Conservation (phyloP, 306 rosid genomes). For the Quercus rubra region DNA sequence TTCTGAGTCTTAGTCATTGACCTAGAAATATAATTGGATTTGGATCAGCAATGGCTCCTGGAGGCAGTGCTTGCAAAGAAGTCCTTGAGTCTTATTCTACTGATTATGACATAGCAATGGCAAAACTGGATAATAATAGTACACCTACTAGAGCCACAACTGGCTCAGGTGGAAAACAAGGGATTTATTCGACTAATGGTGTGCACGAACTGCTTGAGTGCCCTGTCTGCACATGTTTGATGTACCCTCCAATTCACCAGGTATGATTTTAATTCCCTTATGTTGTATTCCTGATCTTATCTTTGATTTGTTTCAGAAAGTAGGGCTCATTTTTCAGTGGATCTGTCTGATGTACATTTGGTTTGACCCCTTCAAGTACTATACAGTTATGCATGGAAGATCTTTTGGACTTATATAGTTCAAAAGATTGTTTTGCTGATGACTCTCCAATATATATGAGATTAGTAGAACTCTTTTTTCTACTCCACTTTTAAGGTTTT, state of each 20-base stretch:
- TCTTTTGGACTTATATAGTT: background rate
- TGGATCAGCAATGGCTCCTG: conserved; percentile 62
- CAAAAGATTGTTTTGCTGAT: background rate
- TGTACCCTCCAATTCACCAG: conserved; percentile 98
- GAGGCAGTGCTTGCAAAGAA: conserved; percentile 63
- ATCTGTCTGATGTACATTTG: background rate
- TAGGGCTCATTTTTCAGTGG: background rate
- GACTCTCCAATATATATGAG: background rate
- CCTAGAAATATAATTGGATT: conserved; percentile 26
- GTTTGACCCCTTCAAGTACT: background rate
- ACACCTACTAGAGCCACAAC: conserved; percentile 34
- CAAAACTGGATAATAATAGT: conserved; percentile 54
- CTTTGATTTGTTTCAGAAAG: background rate
- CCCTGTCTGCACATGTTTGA: conserved; percentile 74
- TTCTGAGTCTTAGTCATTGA: conserved; percentile 12
- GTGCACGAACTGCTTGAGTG: conserved; percentile 87
- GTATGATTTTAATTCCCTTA: conserved; percentile 24
- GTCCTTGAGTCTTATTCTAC: conserved; percentile 52
- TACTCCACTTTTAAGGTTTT: conserved; percentile 4
- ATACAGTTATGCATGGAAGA: background rate
- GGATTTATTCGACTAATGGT: conserved; percentile 63
- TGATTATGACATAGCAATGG: conserved; percentile 52
- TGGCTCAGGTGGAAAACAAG: conserved; percentile 52
- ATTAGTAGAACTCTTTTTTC: background rate
- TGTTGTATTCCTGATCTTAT: background rate